Percentiles rank a stretch among this genome's conserved stretches.
phyloP scores from a whole-genome alignment of 768 basidiomycete species.

The Vararia minispora region DNA sequence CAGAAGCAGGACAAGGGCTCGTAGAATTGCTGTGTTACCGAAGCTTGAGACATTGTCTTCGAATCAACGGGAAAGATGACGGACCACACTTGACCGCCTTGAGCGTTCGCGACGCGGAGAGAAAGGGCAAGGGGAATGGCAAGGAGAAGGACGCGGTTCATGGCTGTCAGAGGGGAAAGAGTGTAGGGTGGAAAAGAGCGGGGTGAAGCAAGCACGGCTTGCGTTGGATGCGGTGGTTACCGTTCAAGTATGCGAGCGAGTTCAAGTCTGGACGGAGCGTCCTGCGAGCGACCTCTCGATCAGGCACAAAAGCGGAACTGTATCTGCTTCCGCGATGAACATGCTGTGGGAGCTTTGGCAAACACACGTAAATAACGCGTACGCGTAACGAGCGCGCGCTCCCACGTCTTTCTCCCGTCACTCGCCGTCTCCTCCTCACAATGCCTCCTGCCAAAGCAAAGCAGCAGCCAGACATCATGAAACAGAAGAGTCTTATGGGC shows the following conservation, averaged over 20 bases:
- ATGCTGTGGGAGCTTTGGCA: too few relatives aligned
- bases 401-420: not conserved
- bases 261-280: too few relatives aligned
- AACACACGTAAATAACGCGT: constrained; percentile 11
- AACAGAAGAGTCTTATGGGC: constrained; percentile 66
- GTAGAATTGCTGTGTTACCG: constrained; percentile 32
- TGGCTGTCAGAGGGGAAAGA: too few relatives aligned
- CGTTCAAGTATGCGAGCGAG: too few relatives aligned
- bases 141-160: not conserved
- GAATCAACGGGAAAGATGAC: too few relatives aligned
- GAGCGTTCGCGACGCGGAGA: constrained; percentile 13
- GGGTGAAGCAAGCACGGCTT: too few relatives aligned
- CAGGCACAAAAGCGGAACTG: too few relatives aligned
- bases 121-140: constrained; percentile 2
- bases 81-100: constrained; percentile 15
- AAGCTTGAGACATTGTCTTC: too few relatives aligned
- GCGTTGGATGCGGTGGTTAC: too few relatives aligned
- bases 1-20: constrained; percentile 23
- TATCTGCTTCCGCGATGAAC: too few relatives aligned
- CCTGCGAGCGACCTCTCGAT: too few relatives aligned
- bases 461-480: constrained; percentile 23
- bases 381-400: constrained; percentile 4
- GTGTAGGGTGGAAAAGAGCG: too few relatives aligned
- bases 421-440: not conserved
- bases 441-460: constrained; percentile 8